These are phyloP conservation scores for Pichia deserticola DNA, from an alignment of 805 yeast genomes.

Conservation along the genomic window DNA sequence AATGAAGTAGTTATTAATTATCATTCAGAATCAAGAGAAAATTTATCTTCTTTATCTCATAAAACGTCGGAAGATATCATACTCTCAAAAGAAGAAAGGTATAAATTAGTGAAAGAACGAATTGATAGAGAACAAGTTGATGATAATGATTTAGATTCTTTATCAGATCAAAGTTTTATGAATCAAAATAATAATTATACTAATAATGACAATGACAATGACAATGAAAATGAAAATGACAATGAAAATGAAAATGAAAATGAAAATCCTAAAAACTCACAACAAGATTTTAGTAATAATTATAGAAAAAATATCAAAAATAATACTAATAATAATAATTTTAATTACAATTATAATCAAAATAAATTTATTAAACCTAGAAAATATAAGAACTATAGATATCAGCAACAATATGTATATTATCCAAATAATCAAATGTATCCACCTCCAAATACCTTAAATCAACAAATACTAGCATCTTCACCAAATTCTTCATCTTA, in stretches of 20 bases:
- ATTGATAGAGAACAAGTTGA: conserved; percentile 21
- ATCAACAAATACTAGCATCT: too few species aligned
- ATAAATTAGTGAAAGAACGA: conserved; percentile 34
- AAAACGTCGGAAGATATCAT: conserved; percentile 18
- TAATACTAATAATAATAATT: background rate
- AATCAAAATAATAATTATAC: conserved; percentile 18
- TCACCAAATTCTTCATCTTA: background rate
- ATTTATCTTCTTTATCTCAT: too few species aligned
- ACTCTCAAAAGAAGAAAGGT: conserved; percentile 34
- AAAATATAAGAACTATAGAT: too few species aligned
- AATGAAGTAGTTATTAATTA: too few species aligned
- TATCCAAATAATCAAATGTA: conserved; percentile 2
- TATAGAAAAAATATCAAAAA: background rate
- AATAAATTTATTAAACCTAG: too few species aligned
- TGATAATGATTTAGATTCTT: too few species aligned
- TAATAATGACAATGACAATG: conserved; percentile 22
- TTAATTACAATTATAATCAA: too few species aligned
- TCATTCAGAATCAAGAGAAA: too few species aligned
- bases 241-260: conserved; percentile 23
- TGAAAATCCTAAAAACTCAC: background rate
- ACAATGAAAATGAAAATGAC: conserved; percentile 21
- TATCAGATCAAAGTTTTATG: too few species aligned
- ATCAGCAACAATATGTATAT: background rate
- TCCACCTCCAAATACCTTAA: background rate
- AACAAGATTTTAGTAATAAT: background rate